These are phyloP conservation scores for Neopestalotiopsis rosae DNA, from an alignment of 2,329 filamentous ascomycete species.

Conservation along the genomic window DNA sequence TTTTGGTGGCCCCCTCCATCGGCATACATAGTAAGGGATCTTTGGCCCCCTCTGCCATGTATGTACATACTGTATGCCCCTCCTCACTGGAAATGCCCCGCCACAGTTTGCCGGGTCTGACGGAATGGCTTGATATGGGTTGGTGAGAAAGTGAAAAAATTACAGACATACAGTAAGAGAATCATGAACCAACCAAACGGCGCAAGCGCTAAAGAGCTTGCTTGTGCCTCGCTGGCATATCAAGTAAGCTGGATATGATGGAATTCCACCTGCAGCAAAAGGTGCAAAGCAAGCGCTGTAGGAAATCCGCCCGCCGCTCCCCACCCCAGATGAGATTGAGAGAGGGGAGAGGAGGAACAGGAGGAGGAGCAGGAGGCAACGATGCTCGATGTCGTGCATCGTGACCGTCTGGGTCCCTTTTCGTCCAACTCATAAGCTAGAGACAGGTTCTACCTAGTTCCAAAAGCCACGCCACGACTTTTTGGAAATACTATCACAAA, in stretches of 20 bases:
- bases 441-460: too few species aligned
- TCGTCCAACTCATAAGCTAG: slow-evolving; percentile 6
- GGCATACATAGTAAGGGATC: not conserved
- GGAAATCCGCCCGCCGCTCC: not conserved
- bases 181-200: not conserved
- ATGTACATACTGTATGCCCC: too few species aligned
- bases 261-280: slow-evolving; percentile 1
- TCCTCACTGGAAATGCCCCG: too few species aligned
- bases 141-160: not conserved
- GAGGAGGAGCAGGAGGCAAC: not conserved
- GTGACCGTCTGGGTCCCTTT: not conserved
- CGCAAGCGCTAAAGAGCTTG: slow-evolving; percentile 1
- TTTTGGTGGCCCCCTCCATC: not conserved
- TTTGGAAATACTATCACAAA: not conserved
- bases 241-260: not conserved
- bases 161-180: not conserved
- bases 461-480: too few species aligned
- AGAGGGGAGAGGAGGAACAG: too few species aligned
- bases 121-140: not conserved
- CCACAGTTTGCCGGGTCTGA: slow-evolving; percentile 9
- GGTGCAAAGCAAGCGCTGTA: not conserved
- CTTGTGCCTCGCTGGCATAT: not conserved
- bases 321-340: too few species aligned
- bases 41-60: not conserved
- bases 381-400: slow-evolving; percentile 17